Percentiles rank a stretch among this genome's conserved stretches.
phyloP scores from a whole-genome alignment of 2,329 filamentous ascomycete species.

The Fusarium staphyleae region DNA sequence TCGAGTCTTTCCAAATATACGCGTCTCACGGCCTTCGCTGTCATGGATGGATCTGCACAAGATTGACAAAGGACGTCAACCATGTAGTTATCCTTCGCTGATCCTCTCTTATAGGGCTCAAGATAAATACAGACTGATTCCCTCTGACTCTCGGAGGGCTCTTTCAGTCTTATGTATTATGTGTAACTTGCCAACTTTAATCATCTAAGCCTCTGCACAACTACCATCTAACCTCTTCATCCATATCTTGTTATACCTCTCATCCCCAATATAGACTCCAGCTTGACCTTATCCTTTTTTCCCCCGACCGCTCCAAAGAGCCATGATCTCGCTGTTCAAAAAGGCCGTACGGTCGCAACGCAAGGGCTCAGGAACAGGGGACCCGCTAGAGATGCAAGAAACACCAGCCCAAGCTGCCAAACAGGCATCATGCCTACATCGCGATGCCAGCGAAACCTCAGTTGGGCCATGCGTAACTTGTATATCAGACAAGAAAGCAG shows the following conservation, averaged over 20 bases:
- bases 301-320: neutral
- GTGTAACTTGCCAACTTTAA: neutral
- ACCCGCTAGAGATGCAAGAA: neutral
- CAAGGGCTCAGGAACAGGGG: neutral
- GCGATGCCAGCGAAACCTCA: conserved; percentile 18
- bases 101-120: neutral
- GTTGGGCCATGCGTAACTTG: conserved; percentile 41
- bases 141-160: neutral
- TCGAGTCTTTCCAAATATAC: conserved; percentile 20
- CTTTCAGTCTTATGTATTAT: neutral
- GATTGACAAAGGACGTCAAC: neutral
- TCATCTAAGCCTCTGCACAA: neutral
- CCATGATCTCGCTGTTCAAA: conserved; percentile 24
- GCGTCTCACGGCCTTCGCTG: neutral
- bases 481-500: conserved; percentile 45
- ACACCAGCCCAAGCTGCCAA: conserved; percentile 7
- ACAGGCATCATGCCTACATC: conserved; percentile 34
- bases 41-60: neutral
- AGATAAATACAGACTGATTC: conserved; percentile 15
- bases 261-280: neutral
- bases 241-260: no score
- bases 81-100: neutral
- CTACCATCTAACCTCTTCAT: no score
- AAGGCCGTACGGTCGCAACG: conserved; percentile 21
- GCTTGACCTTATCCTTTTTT: neutral